Base-by-base conservation (phyloP, 1,284 basidiomycete species). In the Singerocomus inundabilis region DNA sequence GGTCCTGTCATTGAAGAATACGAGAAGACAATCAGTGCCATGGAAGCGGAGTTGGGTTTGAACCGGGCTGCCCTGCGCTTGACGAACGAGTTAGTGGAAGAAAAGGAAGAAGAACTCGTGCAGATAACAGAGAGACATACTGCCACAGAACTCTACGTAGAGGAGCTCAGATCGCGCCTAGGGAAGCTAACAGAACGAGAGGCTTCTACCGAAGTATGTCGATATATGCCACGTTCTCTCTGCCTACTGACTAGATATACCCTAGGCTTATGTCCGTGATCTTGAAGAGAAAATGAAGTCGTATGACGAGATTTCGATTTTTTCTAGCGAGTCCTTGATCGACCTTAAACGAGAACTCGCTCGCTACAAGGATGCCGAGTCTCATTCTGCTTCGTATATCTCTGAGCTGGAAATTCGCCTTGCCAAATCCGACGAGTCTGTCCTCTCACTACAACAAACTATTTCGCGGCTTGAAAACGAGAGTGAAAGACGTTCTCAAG, bases 1-100 rank as follows among this genome's bases (percentile, higher is more conserved):
- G 95, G 94, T 32, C 96, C 96, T 7, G 93, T 99, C 60, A 98
- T 99, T 50, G 88, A 96, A 68, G 96, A 98, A 74, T 99, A 99
- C 70, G 96, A 99, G 74, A 95, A 96, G 77, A 93, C 94, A 1
- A 95, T 99, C 57, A 85, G 87, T 40, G 88, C 93, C 2, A 88
- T 99, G 76, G 97, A 99, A 68, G 92, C 94, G 1, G 91, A 98
- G 69, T 80, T 98, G 48, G 92, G 84, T 60, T 78, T 98, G 46
- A 93, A 93, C 58, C 83, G 91, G 53, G 93, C 91, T 1, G 93
- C 94, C 15, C 73, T 98, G 59, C 76, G 89, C 41, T 88, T 93
- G 66, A 91, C 92, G 44, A 96, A 96, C 67, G 91, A 94, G 59
- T 76, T 96, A 65, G 84, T 93, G 52, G 88, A 92, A 58, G 94